Evolutionary conservation across 208 protist genomes (phyloP).

Genomic region (Tritrichomonas foetus): DNA sequence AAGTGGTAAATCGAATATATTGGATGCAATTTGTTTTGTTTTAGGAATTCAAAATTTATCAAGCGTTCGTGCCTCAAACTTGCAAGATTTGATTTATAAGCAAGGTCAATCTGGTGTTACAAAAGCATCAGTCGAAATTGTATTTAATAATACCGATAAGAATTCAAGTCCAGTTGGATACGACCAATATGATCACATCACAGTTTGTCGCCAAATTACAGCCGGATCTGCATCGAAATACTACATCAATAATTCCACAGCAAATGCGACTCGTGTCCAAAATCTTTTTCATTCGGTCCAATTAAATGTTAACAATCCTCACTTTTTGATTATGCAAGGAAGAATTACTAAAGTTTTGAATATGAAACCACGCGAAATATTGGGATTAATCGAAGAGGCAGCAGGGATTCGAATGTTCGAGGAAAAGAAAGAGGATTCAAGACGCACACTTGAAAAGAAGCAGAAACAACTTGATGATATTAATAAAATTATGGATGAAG

Average conservation of each 20-base stretch:
- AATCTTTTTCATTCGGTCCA: conserved; percentile 98
- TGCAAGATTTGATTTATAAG: conserved; percentile 98
- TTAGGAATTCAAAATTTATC: conserved; percentile 98
- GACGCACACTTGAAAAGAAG: conserved; percentile 95
- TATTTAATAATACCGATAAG: conserved; percentile 95
- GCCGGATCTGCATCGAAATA: conserved; percentile 94
- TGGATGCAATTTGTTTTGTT: conserved; percentile 99
- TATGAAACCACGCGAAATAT: conserved; percentile 97
- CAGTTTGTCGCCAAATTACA: conserved; percentile 86
- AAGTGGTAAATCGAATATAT: conserved; percentile 98
- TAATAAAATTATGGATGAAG: conserved; percentile 66
- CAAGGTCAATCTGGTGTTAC: conserved; percentile 97
- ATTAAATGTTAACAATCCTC: conserved; percentile 99
- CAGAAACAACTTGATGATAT: conserved; percentile 75
- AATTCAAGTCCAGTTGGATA: conserved; percentile 83
- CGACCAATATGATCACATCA: conserved; percentile 86
- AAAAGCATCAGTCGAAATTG: conserved; percentile 95
- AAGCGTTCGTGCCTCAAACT: conserved; percentile 60
- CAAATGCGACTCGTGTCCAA: conserved; percentile 87
- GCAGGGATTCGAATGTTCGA: conserved; percentile 99
- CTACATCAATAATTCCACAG: conserved; percentile 95
- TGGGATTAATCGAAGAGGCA: conserved; percentile 97
- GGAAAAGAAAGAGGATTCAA: conserved; percentile 82
- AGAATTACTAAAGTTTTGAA: conserved; percentile 98
- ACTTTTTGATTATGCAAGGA: conserved; percentile 99